These are phyloP conservation scores for Paracoccidioides lutzii DNA, from an alignment of 2,329 filamentous ascomycete genomes.

Conservation along the genomic window DNA sequence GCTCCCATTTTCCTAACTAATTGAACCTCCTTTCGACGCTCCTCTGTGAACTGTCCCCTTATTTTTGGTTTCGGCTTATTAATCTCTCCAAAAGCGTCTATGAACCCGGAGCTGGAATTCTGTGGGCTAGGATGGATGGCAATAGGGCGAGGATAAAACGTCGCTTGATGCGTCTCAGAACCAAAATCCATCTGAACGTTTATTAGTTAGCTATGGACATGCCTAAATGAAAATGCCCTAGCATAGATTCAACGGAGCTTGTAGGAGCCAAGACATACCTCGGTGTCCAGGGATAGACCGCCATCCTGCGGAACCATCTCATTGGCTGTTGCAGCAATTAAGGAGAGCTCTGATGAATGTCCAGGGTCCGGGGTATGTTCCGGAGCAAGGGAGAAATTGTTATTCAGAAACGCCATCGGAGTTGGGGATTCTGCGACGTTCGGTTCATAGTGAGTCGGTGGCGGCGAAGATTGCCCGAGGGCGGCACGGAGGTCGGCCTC, in stretches of 20 bases:
- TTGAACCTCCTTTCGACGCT: conserved; percentile 45
- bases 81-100: conserved; percentile 28
- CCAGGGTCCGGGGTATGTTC: conserved; percentile 26
- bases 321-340: conserved; percentile 35
- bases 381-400: conserved; percentile 22
- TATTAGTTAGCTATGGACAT: neutral
- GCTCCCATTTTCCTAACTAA: conserved; percentile 48
- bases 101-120: conserved; percentile 23
- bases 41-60: conserved; percentile 44
- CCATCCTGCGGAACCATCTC: conserved; percentile 30
- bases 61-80: conserved; percentile 35
- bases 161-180: conserved; percentile 26
- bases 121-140: conserved; percentile 31
- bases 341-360: conserved; percentile 30
- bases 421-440: conserved; percentile 4
- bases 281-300: conserved; percentile 23
- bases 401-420: conserved; percentile 23
- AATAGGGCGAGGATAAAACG: conserved; percentile 30
- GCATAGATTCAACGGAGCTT: neutral
- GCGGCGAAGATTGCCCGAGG: neutral
- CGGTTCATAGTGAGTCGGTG: neutral
- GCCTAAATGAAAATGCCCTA: neutral
- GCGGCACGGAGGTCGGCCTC: conserved; percentile 1
- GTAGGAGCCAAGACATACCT: conserved; percentile 17
- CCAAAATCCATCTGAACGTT: conserved; percentile 27